A percentile compares a stretch with the other conserved stretches of the same genome.
Evolutionary conservation across 2,329 filamentous ascomycete genomes (phyloP).

Genomic region (Ophiocordyceps camponoti-leonardi): DNA sequence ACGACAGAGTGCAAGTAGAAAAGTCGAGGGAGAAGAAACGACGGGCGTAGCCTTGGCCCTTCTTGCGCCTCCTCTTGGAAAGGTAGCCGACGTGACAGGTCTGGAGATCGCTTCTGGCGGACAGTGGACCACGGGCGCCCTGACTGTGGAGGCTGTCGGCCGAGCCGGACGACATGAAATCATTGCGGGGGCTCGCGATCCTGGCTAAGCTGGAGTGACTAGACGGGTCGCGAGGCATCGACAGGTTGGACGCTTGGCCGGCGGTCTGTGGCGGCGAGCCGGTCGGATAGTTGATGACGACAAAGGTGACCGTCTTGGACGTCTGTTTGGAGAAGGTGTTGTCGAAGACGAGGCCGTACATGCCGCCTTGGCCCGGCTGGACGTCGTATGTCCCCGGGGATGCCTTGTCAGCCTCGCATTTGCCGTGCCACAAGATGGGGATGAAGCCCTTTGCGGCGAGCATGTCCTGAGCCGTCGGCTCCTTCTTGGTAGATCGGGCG

Average conservation of each 20-base stretch:
- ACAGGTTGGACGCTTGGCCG: conserved; percentile 47
- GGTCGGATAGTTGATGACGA: conserved; percentile 84
- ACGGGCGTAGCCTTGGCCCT: conserved; percentile 81
- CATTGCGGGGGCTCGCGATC: conserved; percentile 25
- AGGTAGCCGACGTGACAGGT: conserved; percentile 71
- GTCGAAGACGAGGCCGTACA: conserved; percentile 94
- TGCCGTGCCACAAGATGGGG: conserved; percentile 71
- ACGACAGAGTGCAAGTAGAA: conserved; percentile 83
- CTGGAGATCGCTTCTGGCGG: conserved; percentile 32
- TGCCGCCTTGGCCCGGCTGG: conserved; percentile 55
- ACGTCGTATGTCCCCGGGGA: conserved; percentile 83
- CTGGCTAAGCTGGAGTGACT: conserved; percentile 37
- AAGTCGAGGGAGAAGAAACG: conserved; percentile 95
- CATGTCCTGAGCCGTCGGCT: conserved; percentile 45
- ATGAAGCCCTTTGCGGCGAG: conserved; percentile 51
- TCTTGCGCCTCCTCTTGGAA: conserved; percentile 81
- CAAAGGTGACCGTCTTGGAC: conserved; percentile 88
- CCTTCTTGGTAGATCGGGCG: conserved; percentile 32
- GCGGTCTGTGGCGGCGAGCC: conserved; percentile 60
- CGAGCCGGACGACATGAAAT: conserved; percentile 31
- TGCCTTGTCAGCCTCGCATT: conserved; percentile 92
- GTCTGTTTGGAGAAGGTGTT: conserved; percentile 96
- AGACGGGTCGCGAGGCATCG: conserved; percentile 16
- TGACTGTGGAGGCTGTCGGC: conserved; percentile 45
- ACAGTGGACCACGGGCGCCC: conserved; percentile 24